Evolutionary conservation across 2,329 filamentous ascomycete genomes (phyloP), one percentile per base, ranked within the genome.

Genomic region (Aspergillus brasiliensis): DNA sequence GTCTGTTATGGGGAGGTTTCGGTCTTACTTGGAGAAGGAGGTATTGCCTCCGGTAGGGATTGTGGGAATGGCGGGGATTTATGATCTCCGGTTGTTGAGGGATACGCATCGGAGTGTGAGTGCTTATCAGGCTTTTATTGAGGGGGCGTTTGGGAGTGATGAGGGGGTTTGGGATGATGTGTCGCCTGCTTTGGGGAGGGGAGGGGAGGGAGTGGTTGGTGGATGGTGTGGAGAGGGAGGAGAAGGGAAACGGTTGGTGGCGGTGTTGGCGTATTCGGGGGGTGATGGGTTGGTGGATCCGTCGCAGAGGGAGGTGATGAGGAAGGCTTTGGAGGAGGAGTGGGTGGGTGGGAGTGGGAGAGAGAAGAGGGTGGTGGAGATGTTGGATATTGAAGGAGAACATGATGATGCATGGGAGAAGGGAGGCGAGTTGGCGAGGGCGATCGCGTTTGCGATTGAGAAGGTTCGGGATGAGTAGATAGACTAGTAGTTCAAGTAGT

Each of bases 261-360:
- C 73, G 11, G 69, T 81, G 10, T 60, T 82, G 28, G 78, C 77
- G 25, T 73, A 77, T 57, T 80, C 78, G 4, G 57, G 58, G n/a
- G 73, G 74, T 17, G 80, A 82, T 68, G 72, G 69, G 42, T 65
- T 80, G 34, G 76, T 81, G 8, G 75, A 80, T 66, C 59, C 62
- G 47, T 63, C 59, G 1, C 79, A 81, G 63, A 53, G 71, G 6
- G 69, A 75, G 46, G 67, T 51, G 2, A 80, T 86, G 83, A 68
- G 82, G 80, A 63, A 82, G 73, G 73, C 80, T 73, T 73, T 84
- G 78, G 71, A 82, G 74, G 68, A 44, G 31, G 31, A 77, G 71
- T 78, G 81, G 81, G 73, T 83, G 46, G 28, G 23, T 8, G 3
- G 49, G 59, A 15, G 54, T 55, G 19, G 42, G 61, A 15, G 56